Percentiles rank a stretch among this genome's conserved stretches.
phyloP scores from a whole-genome alignment of 2,329 filamentous ascomycete species.

The Emmonsiellopsis sp. region DNA sequence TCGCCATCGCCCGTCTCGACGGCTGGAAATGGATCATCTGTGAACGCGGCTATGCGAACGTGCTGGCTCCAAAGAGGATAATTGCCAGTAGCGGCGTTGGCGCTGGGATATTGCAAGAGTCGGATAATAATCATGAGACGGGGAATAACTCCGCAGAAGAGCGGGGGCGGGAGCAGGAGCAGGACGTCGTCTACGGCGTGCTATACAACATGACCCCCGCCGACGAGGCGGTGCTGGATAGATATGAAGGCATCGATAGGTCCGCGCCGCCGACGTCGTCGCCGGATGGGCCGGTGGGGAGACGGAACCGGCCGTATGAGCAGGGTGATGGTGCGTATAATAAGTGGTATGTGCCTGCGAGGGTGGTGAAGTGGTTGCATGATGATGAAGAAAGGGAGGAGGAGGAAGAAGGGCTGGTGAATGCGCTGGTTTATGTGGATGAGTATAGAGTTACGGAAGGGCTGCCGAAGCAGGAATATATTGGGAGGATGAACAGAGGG shows the following conservation, averaged over 20 bases:
- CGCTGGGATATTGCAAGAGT: constrained; percentile 11
- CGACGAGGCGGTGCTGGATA: constrained; percentile 30
- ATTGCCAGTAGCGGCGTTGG: not conserved
- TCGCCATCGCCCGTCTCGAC: constrained; percentile 31
- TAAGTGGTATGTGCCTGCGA: constrained; percentile 28
- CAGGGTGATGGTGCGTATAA: constrained; percentile 29
- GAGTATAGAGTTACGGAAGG: constrained; percentile 26
- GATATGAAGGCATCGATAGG: constrained; percentile 29
- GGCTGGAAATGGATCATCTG: constrained; percentile 35
- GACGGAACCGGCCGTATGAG: constrained; percentile 19
- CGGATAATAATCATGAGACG: constrained; percentile 9
- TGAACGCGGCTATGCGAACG: constrained; percentile 34
- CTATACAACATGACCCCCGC: constrained; percentile 31
- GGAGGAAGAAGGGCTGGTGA: constrained; percentile 7
- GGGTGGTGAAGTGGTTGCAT: constrained; percentile 24
- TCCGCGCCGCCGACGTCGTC: constrained; percentile 7
- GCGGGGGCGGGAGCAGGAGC: constrained; percentile 10
- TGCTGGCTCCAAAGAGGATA: constrained; percentile 19
- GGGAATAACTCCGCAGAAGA: constrained; percentile 16
- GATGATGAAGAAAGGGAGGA: constrained; percentile 9
- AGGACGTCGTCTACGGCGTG: constrained; percentile 29
- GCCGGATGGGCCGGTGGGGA: constrained; percentile 6
- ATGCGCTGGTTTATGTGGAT: constrained; percentile 34
- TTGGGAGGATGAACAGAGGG: constrained; percentile 35
- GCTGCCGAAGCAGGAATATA: constrained; percentile 30